Percentiles rank a stretch among this genome's conserved stretches.
phyloP scores from a whole-genome alignment of 768 basidiomycete genomes.

The Trametopsis cervina region DNA sequence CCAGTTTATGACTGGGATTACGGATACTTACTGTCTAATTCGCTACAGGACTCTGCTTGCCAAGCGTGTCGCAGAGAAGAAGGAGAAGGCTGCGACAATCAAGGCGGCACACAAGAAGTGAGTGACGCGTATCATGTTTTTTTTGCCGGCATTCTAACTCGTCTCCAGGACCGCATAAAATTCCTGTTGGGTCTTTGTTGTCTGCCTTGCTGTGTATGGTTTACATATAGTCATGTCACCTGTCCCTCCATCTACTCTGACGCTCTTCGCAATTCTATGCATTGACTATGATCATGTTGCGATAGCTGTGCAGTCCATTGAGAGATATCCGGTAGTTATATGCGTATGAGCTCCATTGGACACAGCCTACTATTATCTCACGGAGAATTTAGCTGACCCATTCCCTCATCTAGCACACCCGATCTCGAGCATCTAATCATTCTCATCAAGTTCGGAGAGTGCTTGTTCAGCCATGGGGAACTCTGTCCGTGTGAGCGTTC shows the following conservation, averaged over 20 bases:
- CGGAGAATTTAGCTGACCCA: no score
- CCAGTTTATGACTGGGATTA: not conserved
- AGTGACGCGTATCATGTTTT: slow-evolving; percentile 17
- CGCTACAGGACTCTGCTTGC: slow-evolving; percentile 53
- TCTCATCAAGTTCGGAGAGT: no score
- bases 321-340: no score
- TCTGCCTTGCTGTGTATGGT: slow-evolving; percentile 25
- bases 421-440: no score
- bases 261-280: slow-evolving; percentile 21
- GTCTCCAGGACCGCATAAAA: slow-evolving; percentile 21
- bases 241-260: slow-evolving; percentile 16
- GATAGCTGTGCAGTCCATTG: no score
- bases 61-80: slow-evolving; percentile 92
- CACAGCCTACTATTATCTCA: no score
- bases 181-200: slow-evolving; percentile 11
- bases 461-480: no score
- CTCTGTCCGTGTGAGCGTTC: no score
- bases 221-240: slow-evolving; percentile 24
- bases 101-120: slow-evolving; percentile 78
- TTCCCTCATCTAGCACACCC: no score
- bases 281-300: slow-evolving; percentile 14
- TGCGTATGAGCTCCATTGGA: no score
- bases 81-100: slow-evolving; percentile 82
- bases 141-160: not conserved
- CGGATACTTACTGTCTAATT: slow-evolving; percentile 4